phyloP scores from a whole-genome alignment of 129 eudicot genomes.

The Lactuca sativa region DNA sequence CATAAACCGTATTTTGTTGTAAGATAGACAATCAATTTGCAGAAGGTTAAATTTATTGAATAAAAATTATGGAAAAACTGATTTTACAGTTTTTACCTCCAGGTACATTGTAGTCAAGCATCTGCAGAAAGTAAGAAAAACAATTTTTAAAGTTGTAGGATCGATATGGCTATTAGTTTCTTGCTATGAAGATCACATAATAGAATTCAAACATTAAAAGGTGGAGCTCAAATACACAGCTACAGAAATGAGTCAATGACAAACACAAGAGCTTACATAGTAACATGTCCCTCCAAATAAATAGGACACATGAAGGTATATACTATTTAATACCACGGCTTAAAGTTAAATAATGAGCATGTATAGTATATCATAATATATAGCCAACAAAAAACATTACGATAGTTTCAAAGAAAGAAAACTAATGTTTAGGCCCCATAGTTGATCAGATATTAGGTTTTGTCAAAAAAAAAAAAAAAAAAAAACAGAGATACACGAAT shows the following conservation, averaged over 20 bases:
- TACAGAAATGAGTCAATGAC: no score
- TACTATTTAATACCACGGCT: no score
- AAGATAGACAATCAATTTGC: background rate
- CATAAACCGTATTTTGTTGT: conserved; percentile 5
- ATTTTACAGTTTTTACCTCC: conserved; percentile 48
- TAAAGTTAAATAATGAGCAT: background rate
- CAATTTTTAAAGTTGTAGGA: background rate
- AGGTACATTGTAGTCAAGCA: conserved; percentile 85
- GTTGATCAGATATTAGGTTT: background rate
- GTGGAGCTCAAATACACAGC: no score
- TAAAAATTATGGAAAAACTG: background rate
- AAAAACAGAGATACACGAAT: background rate
- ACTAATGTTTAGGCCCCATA: background rate
- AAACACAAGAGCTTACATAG: background rate
- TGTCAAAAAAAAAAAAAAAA: no score
- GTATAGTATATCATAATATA: background rate
- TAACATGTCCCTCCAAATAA: background rate
- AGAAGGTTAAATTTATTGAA: background rate
- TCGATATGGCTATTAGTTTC: background rate
- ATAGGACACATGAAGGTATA: background rate
- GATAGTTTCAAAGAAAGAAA: background rate
- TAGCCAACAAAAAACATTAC: background rate
- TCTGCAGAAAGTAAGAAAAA: conserved; percentile 40
- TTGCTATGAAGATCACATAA: background rate
- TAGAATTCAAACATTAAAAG: no score